Base-by-base conservation (phyloP, 805 yeast genomes). In the Lipomyces kockii region DNA sequence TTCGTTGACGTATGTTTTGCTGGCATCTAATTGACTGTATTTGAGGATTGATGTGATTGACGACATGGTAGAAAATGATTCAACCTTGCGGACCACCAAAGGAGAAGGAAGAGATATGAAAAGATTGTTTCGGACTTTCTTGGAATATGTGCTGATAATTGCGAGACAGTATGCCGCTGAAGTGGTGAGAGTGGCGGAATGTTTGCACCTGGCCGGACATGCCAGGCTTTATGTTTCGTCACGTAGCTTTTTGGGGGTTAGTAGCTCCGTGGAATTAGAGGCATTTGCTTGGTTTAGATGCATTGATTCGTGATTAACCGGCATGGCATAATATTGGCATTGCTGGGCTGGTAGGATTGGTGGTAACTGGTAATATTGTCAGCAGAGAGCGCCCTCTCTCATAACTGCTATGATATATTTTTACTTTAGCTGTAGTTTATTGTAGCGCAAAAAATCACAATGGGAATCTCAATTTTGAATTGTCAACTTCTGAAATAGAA, bases 1-100 rank as follows among this genome's bases (percentile, higher is more conserved):
- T 70, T 76, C 32, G 72, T 77, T 14, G 79, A 77, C 64, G 77
- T 75, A 63, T 43, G 77, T 53, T 51, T 20, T 29, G 32, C 2
- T 12, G 29, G 22, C 9, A 11, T 9, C 22, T 60, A 14, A 25
- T 8, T 32, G 39, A 11, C 22, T 9, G 34, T 27, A 29, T 11
- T n/a, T 14, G 17, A 12, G 5, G 57, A 5, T 17, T 49, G 53
- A 6, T 25, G 34, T 17, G 20, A 32, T 9, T 52, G 57, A 17
- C 22, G n/a, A 17, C 52, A 39, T 12, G n/a, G 4, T 63, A 74
- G 76, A 74, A 72, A 65, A 75, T 75, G 77, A 59, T 74, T 12
- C 70, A 63, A 51, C 76, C 77, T 12, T 72, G 76, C 29, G 77
- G 76, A 22, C 75, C 75, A 14, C 74, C 70, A 0, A 58, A 49